A percentile compares a stretch with the other conserved stretches of the same genome.
Evolutionary conservation across 202 grass and related monocot genomes (phyloP).

Genomic region (Bolboschoenoplectus hybrid): DNA sequence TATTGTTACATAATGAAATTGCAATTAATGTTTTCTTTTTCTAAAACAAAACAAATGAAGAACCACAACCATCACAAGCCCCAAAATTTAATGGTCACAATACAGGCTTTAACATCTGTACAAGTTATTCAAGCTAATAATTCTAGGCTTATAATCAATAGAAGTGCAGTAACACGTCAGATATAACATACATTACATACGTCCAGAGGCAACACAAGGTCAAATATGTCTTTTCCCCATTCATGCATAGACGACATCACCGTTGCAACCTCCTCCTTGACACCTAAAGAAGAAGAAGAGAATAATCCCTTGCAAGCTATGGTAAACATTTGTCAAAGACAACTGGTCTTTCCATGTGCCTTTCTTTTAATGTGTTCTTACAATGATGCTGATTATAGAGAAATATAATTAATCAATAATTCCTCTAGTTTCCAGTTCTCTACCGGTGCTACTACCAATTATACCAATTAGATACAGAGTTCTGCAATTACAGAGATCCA

Average conservation of each 20-base stretch:
- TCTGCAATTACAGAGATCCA: neutral
- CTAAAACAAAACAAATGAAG: neutral
- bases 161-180: neutral
- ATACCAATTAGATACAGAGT: neutral
- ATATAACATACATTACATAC: constrained; percentile 8
- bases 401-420: neutral
- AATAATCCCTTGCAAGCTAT: neutral
- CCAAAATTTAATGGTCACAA: neutral
- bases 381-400: neutral
- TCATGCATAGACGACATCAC: constrained; percentile 32
- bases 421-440: neutral
- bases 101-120: neutral
- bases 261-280: constrained; percentile 35
- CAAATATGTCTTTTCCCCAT: constrained; percentile 41
- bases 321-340: neutral
- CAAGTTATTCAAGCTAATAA: neutral
- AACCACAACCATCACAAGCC: neutral
- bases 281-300: constrained; percentile 32
- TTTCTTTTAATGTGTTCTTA: neutral
- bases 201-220: constrained; percentile 4
- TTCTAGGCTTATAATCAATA: neutral
- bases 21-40: neutral
- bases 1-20: constrained; percentile 6
- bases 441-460: neutral
- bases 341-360: neutral